Evolutionary conservation across 192 early-diverging fungal genomes (phyloP).

Genomic region (Backusella tuberculispora): DNA sequence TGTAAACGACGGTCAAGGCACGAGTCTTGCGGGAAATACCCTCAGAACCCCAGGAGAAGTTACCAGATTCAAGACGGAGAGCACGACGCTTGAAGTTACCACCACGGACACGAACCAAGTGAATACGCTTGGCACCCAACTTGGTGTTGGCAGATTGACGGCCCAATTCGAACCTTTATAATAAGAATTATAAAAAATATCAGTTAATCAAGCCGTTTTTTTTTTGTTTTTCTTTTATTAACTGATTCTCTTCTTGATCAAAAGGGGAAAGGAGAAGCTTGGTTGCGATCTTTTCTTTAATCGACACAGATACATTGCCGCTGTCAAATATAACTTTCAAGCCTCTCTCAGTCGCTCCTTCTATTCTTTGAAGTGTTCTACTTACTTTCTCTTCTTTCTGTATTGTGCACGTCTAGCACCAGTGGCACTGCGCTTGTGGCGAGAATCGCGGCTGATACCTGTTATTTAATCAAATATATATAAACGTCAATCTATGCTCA

Average conservation of each 20-base stretch:
- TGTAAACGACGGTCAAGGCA: constrained; percentile 96
- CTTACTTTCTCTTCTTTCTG: constrained; percentile 99
- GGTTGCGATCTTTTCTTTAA: background rate
- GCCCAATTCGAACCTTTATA: constrained; percentile 88
- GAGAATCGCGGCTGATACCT: constrained; percentile 99
- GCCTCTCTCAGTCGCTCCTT: background rate
- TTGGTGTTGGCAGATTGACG: constrained; percentile 98
- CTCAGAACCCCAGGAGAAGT: constrained; percentile 99
- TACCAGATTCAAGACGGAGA: constrained; percentile 94
- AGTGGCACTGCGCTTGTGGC: constrained; percentile 97
- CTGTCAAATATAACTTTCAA: background rate
- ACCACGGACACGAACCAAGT: constrained; percentile 95
- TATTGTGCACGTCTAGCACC: constrained; percentile 99
- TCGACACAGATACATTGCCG: background rate
- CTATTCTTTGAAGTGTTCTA: background rate
- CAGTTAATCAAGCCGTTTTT: background rate
- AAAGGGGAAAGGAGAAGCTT: background rate
- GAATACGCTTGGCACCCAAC: constrained; percentile 96
- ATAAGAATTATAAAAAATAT: background rate
- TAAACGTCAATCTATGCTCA: constrained; percentile 8
- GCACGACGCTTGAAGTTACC: constrained; percentile 99
- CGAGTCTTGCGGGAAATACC: constrained; percentile 94
- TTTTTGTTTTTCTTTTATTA: background rate
- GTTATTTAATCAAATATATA: constrained; percentile 19
- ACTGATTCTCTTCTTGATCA: background rate